Evolutionary conservation across 345 rosid genomes (phyloP), one percentile per base, ranked within the genome.

Genomic region (Sonneratia alba): DNA sequence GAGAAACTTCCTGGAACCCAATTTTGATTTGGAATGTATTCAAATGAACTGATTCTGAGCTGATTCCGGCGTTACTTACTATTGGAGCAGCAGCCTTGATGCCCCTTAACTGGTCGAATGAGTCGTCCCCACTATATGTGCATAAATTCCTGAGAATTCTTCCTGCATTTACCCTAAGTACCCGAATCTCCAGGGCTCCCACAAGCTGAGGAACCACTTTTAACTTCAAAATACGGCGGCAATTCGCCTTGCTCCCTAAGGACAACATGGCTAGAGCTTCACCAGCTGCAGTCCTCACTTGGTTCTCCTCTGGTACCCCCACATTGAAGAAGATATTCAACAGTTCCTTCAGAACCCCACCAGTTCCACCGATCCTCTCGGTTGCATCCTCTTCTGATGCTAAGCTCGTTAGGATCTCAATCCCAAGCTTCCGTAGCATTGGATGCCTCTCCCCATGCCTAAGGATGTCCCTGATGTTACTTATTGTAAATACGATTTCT

Each of bases 221-320:
- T 55, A 89, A 68, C 76, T 83, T 93, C 81, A 91, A 79, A 66
- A 89, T 85, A 49, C 89, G 85, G 53, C 80, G 75, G 76, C 97
- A 91, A 51, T 93, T 93, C 11, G 72, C 73, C 75, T 69, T 84
- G 82, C 97, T 91, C 78, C 89, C 98, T 68, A 88, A 79, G 55
- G 87, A 89, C 74, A 93, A 76, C 97, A 93, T 88, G 6, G 96
- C 93, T 68, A 93, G 79, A 6, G 98, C 96, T 79, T 88, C 96
- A 51, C 98, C 98, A 37, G 97, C 91, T 3, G 91, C 97, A 37
- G 77, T 80, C 71, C 90, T 81, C 19, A 83, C 96, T 36, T 36
- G 68, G n/a, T 70, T 66, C 68, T 74, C 78, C 51, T 77, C 82
- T 0, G 80, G 73, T 19, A 71, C 72, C 73, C 79, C n/a, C 73